These are phyloP conservation scores for Aspergillus diversus DNA, from an alignment of 495 filamentous ascomycete genomes.

Conservation along the genomic window DNA sequence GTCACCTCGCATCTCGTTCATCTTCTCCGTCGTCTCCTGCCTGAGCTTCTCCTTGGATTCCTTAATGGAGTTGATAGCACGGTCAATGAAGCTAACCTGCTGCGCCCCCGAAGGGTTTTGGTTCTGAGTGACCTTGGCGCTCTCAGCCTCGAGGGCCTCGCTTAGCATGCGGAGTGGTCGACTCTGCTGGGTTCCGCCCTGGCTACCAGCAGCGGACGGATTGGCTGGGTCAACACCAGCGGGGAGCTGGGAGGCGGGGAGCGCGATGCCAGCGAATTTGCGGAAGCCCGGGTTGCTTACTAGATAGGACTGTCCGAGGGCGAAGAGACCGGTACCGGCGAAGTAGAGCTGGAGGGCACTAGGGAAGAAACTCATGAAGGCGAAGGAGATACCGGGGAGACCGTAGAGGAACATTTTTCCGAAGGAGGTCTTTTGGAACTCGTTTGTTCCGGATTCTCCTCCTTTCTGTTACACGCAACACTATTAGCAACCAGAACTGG, in stretches of 20 bases:
- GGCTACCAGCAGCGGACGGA: neutral
- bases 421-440: conserved; percentile 35
- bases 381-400: conserved; percentile 63
- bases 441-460: conserved; percentile 50
- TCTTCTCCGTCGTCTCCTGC: conserved; percentile 25
- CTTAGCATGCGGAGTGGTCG: conserved; percentile 29
- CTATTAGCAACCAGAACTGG: neutral
- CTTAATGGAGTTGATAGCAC: conserved; percentile 27
- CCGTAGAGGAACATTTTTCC: conserved; percentile 55
- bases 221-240: neutral
- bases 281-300: conserved; percentile 45
- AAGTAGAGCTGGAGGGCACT: conserved; percentile 76
- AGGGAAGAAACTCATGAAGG: conserved; percentile 67
- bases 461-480: conserved; percentile 45
- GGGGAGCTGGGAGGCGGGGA: conserved; percentile 11
- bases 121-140: conserved; percentile 11
- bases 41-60: conserved; percentile 17
- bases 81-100: conserved; percentile 33
- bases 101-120: neutral
- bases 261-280: conserved; percentile 28
- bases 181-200: conserved; percentile 15
- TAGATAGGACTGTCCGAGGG: conserved; percentile 58
- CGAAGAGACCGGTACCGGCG: conserved; percentile 56
- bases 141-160: conserved; percentile 23
- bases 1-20: conserved; percentile 24